Conservation (phyloP, 805 yeast genomes). For the Lachancea mirantina region DNA sequence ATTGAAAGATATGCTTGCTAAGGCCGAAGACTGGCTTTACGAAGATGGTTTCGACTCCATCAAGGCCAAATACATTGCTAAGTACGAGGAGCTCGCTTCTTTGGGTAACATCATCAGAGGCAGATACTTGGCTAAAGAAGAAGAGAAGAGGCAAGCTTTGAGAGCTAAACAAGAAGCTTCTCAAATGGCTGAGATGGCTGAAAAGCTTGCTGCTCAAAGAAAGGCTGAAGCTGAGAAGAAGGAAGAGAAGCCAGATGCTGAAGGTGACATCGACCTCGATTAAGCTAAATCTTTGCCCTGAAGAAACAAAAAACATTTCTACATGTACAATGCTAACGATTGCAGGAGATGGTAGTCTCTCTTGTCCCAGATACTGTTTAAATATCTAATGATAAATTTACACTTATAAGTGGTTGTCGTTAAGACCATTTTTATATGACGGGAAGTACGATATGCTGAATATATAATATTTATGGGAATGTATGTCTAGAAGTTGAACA, state of each 20-base stretch:
- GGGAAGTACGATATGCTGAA: too few species aligned
- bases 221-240: slow-evolving; percentile 40
- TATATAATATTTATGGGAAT: too few species aligned
- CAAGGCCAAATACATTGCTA: slow-evolving; percentile 95
- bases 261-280: slow-evolving; percentile 37
- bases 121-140: slow-evolving; percentile 88
- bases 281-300: slow-evolving; percentile 11
- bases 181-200: slow-evolving; percentile 76
- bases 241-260: slow-evolving; percentile 28
- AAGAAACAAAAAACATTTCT: slow-evolving; percentile 1
- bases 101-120: slow-evolving; percentile 93
- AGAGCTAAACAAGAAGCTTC: slow-evolving; percentile 84
- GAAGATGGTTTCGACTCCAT: slow-evolving; percentile 95
- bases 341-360: too few species aligned
- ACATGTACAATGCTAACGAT: slow-evolving; percentile 7
- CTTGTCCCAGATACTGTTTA: too few species aligned
- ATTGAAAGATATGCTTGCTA: slow-evolving; percentile 62
- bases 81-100: slow-evolving; percentile 93
- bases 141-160: slow-evolving; percentile 86
- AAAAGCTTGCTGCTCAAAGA: slow-evolving; percentile 74
- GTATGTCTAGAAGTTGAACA: too few species aligned
- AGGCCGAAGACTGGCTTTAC: slow-evolving; percentile 97
- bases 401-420: too few species aligned
- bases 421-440: too few species aligned
- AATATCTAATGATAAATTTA: slow-evolving; percentile 9